Evolutionary conservation across 129 eudicot genomes (phyloP).

Genomic region (Erigeron canadensis): DNA sequence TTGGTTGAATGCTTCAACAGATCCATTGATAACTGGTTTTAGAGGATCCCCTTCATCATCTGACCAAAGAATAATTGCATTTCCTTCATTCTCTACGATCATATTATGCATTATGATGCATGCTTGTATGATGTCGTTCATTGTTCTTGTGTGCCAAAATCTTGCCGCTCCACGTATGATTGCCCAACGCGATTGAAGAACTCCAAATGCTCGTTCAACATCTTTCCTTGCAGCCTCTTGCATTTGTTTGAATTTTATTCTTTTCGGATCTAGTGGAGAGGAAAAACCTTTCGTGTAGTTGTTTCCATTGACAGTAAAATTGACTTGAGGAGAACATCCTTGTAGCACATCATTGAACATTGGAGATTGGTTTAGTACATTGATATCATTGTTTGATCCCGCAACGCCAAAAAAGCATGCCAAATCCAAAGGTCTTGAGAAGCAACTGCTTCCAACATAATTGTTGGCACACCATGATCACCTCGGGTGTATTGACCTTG

Average conservation of each 20-base stretch:
- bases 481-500: not conserved
- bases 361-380: conserved; percentile 2
- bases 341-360: not conserved
- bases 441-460: conserved; percentile 19
- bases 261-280: not conserved
- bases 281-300: not conserved
- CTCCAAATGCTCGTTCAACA: conserved; percentile 17
- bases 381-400: conserved; percentile 13
- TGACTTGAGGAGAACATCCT: not conserved
- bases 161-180: conserved; percentile 19
- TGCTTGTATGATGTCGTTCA: conserved; percentile 18
- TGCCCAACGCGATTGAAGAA: conserved; percentile 27
- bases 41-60: not conserved
- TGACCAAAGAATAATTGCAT: not conserved
- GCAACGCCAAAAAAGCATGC: conserved; percentile 24
- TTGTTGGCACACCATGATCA: conserved; percentile 11
- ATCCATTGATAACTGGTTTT: not conserved
- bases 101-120: conserved; percentile 31
- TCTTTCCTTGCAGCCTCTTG: conserved; percentile 30
- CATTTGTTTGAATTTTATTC: not conserved
- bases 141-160: not conserved
- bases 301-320: not conserved
- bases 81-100: conserved; percentile 29
- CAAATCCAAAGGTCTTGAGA: conserved; percentile 24
- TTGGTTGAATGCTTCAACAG: not conserved